These are phyloP conservation scores for Elongisporangium anandrum DNA, from an alignment of 352 stramenopile species.

Conservation along the genomic window DNA sequence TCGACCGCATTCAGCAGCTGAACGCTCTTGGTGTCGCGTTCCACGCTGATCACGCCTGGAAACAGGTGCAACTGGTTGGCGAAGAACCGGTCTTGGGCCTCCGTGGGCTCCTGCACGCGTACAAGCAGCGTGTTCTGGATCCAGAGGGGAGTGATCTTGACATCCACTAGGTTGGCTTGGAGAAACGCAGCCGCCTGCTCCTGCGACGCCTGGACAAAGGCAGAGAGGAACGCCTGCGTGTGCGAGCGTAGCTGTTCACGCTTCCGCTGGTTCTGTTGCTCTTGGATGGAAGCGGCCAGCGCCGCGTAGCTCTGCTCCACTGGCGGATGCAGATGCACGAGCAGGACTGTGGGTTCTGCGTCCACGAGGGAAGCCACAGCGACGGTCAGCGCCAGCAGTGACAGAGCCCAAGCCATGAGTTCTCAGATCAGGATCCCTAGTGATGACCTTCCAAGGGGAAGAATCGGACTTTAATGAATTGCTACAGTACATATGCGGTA, in stretches of 20 bases:
- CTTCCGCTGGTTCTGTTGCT: conserved; percentile 1
- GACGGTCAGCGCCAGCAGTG: background rate
- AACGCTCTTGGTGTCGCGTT: conserved; percentile 27
- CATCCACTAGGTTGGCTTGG: conserved; percentile 8
- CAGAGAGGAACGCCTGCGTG: conserved; percentile 5
- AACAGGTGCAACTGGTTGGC: conserved; percentile 20
- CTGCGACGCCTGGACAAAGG: conserved; percentile 15
- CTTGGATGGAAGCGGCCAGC: conserved; percentile 2
- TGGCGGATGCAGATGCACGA: conserved; percentile 39
- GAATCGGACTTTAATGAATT: too few relatives aligned
- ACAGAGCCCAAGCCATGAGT: too few relatives aligned
- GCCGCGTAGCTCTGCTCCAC: conserved; percentile 7
- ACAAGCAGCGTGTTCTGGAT: conserved; percentile 58
- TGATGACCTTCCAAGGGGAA: too few relatives aligned
- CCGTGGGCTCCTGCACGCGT: conserved; percentile 3
- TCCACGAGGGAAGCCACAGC: too few relatives aligned
- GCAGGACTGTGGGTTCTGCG: conserved; percentile 8
- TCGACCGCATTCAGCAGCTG: conserved; percentile 9
- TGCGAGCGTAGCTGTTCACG: conserved; percentile 14
- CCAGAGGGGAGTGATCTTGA: conserved; percentile 33
- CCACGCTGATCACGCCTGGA: conserved; percentile 35
- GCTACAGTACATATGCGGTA: too few relatives aligned
- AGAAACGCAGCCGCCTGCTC: conserved; percentile 19
- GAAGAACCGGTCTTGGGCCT: conserved; percentile 11
- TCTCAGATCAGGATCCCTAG: too few relatives aligned